Base-by-base conservation (phyloP, 129 eudicot genomes). In the Artemisia tridentata region DNA sequence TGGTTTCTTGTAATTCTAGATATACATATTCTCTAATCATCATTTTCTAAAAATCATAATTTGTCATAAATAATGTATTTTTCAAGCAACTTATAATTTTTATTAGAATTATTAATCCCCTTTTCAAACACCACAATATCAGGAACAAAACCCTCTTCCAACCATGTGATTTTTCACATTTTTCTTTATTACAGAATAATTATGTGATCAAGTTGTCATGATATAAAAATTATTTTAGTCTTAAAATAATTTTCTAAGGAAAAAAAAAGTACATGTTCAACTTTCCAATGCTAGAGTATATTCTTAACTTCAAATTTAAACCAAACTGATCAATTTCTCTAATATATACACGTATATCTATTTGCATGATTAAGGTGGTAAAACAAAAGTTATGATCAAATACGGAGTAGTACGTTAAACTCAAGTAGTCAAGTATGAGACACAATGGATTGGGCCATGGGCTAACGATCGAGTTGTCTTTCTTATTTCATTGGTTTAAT, bases 111-210 rank as follows among this genome's bases (percentile, higher is more conserved):
- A 7, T 11, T n/a, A 77, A 69, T 62, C 69, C 34, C 1, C 25
- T 55, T 71, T 70, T 70, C 61, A 77, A 63, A 70, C 72, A 64
- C 77, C 81, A 18, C 56, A 71, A 52, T 78, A 31, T 55, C 21
- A 78, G 77, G 72, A 77, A 71, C 60, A 45, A 70, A 54, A 52
- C 69, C 56, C 74, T 75, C 69, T 31, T 29, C 29, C 5, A 43
- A 21, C 80, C 80, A 76, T 76, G 80, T 76, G 80, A 68, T 27
- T 68, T 67, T 65, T 48, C 74, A 31, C 41, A 7, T 49, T 76
- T 75, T 76, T 76, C 63, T 68, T n/a, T 29, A 45, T 67, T 57
- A 55, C 34, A 9, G 10, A 64, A 7, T 19, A 75, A 41, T 11
- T 74, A 54, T 74, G 19, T 43, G 79, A 56, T 65, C 72, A 65